Conservation (phyloP, 2,329 filamentous ascomycete genomes). For the Hymenoscyphus fructigenus region DNA sequence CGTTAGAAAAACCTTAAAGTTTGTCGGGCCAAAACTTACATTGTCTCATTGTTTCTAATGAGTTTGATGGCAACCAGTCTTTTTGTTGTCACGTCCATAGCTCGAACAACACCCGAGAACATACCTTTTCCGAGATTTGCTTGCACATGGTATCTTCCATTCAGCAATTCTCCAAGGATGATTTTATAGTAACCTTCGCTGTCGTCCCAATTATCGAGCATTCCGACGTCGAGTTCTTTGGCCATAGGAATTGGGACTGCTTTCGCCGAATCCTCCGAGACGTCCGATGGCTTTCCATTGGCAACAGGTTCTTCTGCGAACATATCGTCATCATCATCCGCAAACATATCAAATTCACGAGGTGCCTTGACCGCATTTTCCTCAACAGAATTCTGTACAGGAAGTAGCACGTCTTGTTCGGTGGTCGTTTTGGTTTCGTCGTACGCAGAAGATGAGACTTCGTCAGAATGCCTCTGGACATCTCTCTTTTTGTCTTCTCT, state of each 20-base stretch:
- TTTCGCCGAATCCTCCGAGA: conserved; percentile 46
- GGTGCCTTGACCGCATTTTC: conserved; percentile 43
- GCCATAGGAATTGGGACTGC: conserved; percentile 45
- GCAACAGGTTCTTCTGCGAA: conserved; percentile 54
- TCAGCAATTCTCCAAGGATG: conserved; percentile 84
- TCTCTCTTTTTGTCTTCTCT: conserved; percentile 75
- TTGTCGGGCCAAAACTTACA: conserved; percentile 48
- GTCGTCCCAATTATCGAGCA: conserved; percentile 91
- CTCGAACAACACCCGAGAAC: conserved; percentile 94
- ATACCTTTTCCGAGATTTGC: conserved; percentile 88
- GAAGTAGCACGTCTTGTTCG: conserved; percentile 51
- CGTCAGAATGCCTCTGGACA: conserved; percentile 60
- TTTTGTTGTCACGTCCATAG: conserved; percentile 72
- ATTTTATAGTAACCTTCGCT: conserved; percentile 96
- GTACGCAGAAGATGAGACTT: conserved; percentile 54
- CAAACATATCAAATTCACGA: conserved; percentile 86
- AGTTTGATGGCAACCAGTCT: conserved; percentile 94
- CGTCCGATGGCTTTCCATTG: conserved; percentile 37
- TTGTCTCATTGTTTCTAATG: conserved; percentile 92
- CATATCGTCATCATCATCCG: conserved; percentile 70
- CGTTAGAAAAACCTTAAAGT: conserved; percentile 27
- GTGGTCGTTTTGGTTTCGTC: conserved; percentile 55
- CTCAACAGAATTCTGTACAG: conserved; percentile 38
- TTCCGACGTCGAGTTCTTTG: conserved; percentile 65
- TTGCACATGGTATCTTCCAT: conserved; percentile 85